Base-by-base conservation (phyloP, 768 basidiomycete genomes). In the Rhizopogon vinicolor region DNA sequence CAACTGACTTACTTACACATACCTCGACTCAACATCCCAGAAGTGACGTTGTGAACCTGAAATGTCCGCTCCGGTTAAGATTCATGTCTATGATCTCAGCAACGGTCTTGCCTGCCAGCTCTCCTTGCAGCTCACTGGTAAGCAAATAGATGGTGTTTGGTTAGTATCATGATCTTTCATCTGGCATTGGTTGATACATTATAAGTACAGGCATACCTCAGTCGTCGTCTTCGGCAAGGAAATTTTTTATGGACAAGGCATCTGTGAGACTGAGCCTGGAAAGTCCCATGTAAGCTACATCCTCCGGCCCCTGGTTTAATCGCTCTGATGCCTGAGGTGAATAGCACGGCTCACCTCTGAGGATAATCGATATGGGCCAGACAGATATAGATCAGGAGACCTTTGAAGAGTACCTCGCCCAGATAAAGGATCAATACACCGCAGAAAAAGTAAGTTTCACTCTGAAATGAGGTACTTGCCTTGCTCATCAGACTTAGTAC, bases 101-200 rank as follows among this genome's bases (percentile, higher is more conserved):
- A 85, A 87, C 64, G 94, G 94, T 41, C 77, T 96, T 63, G 95
- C 93, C 6, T 78, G 79, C 52, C 81, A 84, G 57, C 73, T 97
- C 37, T 95, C 93, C 6, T 72, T 78, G 45, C 88, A 89, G 69
- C 77, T 97, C 41, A 89, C 89, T 0, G 95, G 95, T 5, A 81
- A 83, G 51, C 92, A 94, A 69, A 92, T 97, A 52, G 91, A 97
- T 58, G 95, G 95, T 0, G 85, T 98, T 51, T 98, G 95, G 94
- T 91, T 53, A 60, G 80, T 69, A 52, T 29, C 6, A 12, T 19
- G 29, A 37, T 29, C 19, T 60, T 19, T 35, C 54, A 22, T 29
- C 33, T 39, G 4, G 19, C 31, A 12, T 33, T 49, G 14, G 22
- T 19, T 48, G 33, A 22, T 8, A 7, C 41, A 44, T 44, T 33